These are phyloP conservation scores for Pleoardoris graminearum DNA, from an alignment of 2,329 filamentous ascomycete species.

Conservation along the genomic window DNA sequence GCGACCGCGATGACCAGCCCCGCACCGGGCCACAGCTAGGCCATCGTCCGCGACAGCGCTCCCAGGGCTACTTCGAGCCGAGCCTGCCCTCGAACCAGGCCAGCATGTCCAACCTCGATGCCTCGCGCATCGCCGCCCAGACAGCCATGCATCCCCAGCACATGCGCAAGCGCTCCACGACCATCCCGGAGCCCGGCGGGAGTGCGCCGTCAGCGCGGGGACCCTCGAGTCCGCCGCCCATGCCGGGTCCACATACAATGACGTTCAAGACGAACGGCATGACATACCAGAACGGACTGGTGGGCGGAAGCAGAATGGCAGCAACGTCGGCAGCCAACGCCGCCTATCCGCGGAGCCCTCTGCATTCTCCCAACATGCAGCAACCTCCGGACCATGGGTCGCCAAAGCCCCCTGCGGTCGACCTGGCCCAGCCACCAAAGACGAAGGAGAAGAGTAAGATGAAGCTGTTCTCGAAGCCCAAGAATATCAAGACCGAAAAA, in stretches of 20 bases:
- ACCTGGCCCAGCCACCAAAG: slow-evolving; percentile 61
- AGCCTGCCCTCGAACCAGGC: slow-evolving; percentile 65
- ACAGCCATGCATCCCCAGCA: slow-evolving; percentile 67
- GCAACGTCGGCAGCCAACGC: slow-evolving; percentile 74
- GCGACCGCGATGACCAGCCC: slow-evolving; percentile 41
- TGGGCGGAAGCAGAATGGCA: slow-evolving; percentile 64
- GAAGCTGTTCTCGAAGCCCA: slow-evolving; percentile 78
- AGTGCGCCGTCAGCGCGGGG: slow-evolving; percentile 33
- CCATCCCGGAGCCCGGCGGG: slow-evolving; percentile 62
- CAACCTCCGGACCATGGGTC: slow-evolving; percentile 34
- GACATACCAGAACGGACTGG: slow-evolving; percentile 63
- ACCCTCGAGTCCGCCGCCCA: slow-evolving; percentile 62
- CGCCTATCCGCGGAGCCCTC: slow-evolving; percentile 68
- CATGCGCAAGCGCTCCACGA: slow-evolving; percentile 72
- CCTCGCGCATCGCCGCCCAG: slow-evolving; percentile 81
- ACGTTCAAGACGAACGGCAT: slow-evolving; percentile 48
- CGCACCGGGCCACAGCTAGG: slow-evolving; percentile 43
- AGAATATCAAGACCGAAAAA: slow-evolving; percentile 72
- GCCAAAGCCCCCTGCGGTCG: slow-evolving; percentile 35
- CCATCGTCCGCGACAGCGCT: slow-evolving; percentile 69
- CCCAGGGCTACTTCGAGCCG: slow-evolving; percentile 76
- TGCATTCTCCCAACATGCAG: slow-evolving; percentile 48
- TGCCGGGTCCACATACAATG: slow-evolving; percentile 40
- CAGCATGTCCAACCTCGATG: slow-evolving; percentile 56
- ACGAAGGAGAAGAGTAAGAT: slow-evolving; percentile 73